A percentile compares a stretch with the other conserved stretches of the same genome.
Conservation (phyloP, 2,329 filamentous ascomycete species). For the Remersonia thermophila region DNA sequence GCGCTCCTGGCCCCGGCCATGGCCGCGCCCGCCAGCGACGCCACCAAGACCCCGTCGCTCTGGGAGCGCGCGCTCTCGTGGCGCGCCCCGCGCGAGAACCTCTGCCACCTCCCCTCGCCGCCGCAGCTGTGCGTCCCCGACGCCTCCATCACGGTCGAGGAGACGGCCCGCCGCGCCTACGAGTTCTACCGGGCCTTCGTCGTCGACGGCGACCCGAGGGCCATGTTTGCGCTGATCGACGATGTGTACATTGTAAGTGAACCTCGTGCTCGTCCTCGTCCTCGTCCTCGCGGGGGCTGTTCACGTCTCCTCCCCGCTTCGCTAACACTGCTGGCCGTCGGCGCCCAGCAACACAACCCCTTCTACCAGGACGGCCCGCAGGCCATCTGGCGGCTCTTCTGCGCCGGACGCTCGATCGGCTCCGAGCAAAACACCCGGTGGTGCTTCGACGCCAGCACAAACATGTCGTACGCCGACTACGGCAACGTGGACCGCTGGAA, state of each 20-base stretch:
- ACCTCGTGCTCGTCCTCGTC: too few relatives aligned
- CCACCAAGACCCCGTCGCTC: too few relatives aligned
- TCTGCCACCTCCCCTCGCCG: constrained; percentile 25
- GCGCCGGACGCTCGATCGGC: constrained; percentile 24
- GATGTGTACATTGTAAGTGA: constrained; percentile 23
- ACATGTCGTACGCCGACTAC: constrained; percentile 30
- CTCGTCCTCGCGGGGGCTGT: not conserved
- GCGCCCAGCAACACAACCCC: constrained; percentile 28
- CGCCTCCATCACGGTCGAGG: constrained; percentile 23
- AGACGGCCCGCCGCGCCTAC: constrained; percentile 27
- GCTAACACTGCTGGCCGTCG: too few relatives aligned
- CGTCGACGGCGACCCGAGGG: constrained; percentile 27
- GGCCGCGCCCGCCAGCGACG: too few relatives aligned
- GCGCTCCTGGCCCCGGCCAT: too few relatives aligned
- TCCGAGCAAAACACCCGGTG: constrained; percentile 23
- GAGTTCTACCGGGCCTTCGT: constrained; percentile 30
- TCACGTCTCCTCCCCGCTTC: constrained; percentile 1
- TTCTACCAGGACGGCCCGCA: constrained; percentile 25
- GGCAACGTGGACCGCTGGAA: constrained; percentile 26
- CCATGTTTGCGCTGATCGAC: constrained; percentile 30
- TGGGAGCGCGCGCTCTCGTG: not conserved
- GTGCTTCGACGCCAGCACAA: constrained; percentile 28
- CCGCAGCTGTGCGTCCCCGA: constrained; percentile 26
- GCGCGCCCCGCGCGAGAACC: constrained; percentile 24
- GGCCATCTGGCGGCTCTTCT: constrained; percentile 28